Evolutionary conservation across 805 yeast species (phyloP), one percentile per base, ranked within the genome.

Genomic region (Sungouiella blattae): DNA sequence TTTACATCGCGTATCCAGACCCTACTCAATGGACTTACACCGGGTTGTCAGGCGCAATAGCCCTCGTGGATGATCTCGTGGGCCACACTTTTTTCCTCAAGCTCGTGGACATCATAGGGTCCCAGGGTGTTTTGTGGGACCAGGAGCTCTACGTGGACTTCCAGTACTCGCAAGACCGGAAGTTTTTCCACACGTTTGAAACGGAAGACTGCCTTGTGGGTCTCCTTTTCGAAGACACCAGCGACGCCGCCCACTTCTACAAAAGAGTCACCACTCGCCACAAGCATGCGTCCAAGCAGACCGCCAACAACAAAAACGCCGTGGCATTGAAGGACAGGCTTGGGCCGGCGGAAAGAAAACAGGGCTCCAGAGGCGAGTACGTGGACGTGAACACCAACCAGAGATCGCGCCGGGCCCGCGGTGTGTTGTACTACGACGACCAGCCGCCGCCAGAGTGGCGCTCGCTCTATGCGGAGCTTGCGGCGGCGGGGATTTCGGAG

Each of bases 171-270:
- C 98, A 93, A 60, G 98, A 93, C 59, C 75, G 98, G 21, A 80
- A 95, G 26, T 93, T 87, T 61, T 93, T 93, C 71, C 98, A 93
- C 58, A 73, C 94, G 5, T 93, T 93, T 63, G 98, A 93, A 64
- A 68, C 87, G 30, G 98, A 93, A 49, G 94, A 86, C 15, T 89
- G 96, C 55, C 72, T 71, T 34, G 88, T 80, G 8, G 98, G 98
- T 0, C 67, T 93, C 15, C 62, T 93, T 33, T 93, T 93, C 58
- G 96, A 88, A 47, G 96, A 91, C 62, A 78, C 84, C 37, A 70
- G 67, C 34, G 98, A 93, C 49, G 98, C 98, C 0, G 66, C 85
- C 3, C 91, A 83, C 51, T 88, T 93, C 65, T 71, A 66, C 57
- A 91, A 89, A 57, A 73, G 87, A 41, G 88, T 93, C 3, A 68